phyloP scores from a whole-genome alignment of 257 asterid genomes.

The Leptodermis oblonga region DNA sequence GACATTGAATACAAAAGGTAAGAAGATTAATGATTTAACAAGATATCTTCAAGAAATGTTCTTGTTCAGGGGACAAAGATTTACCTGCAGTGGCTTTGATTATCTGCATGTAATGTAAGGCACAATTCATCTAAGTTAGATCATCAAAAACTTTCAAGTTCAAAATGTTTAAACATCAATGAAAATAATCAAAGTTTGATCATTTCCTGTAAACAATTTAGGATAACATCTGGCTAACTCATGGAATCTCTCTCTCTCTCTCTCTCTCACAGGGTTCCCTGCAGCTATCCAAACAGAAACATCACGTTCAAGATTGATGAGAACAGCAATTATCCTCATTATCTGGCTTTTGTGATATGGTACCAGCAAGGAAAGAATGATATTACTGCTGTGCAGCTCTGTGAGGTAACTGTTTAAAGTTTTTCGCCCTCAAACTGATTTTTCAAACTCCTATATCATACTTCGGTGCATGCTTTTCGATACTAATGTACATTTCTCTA shows the following conservation, averaged over 20 bases:
- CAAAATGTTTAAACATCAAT: not conserved
- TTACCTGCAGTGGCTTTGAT: not conserved
- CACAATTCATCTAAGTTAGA: not conserved
- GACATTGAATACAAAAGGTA: slow-evolving; percentile 68
- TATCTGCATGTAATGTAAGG: not conserved
- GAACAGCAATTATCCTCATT: slow-evolving; percentile 66
- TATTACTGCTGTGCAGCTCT: slow-evolving; percentile 73
- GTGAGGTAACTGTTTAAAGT: slow-evolving; percentile 53
- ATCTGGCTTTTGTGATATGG: slow-evolving; percentile 74
- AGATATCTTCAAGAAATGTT: slow-evolving; percentile 1
- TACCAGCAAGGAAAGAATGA: slow-evolving; percentile 71
- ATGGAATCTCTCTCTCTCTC: slow-evolving; percentile 6
- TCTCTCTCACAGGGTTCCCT: slow-evolving; percentile 54
- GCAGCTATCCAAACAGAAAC: slow-evolving; percentile 69
- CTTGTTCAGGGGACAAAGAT: not conserved
- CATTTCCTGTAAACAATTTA: not conserved
- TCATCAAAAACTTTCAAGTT: not conserved
- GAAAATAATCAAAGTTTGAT: not conserved
- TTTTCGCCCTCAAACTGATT: not conserved
- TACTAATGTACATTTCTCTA: slow-evolving; percentile 5
- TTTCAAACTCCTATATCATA: not conserved
- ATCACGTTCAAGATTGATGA: slow-evolving; percentile 65
- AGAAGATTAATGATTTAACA: not conserved
- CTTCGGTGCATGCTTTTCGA: not conserved
- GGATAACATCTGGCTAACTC: not conserved